A percentile compares a stretch with the other conserved stretches of the same genome.
phyloP scores from a whole-genome alignment of 2,329 filamentous ascomycete species.

The Apiospora arundinis region DNA sequence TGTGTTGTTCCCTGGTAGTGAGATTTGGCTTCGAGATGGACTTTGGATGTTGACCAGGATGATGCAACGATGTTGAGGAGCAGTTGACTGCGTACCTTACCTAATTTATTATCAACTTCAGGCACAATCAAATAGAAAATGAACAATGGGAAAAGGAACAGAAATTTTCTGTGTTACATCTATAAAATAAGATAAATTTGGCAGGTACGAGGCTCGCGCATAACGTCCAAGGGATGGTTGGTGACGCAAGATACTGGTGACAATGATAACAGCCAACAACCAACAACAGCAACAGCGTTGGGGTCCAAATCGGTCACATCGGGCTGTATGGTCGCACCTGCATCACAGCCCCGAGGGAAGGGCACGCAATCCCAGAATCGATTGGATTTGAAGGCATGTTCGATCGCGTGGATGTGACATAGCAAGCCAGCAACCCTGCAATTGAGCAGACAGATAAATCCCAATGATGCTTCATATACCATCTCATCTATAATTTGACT shows the following conservation, averaged over 20 bases:
- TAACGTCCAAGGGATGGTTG: background rate
- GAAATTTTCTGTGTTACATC: too few species aligned
- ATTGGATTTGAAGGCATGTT: background rate
- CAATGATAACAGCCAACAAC: background rate
- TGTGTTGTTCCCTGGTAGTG: background rate
- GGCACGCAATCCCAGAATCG: background rate
- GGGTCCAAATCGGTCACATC: background rate
- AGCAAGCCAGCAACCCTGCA: background rate
- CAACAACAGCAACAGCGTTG: background rate
- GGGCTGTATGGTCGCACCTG: background rate
- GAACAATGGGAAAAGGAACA: too few species aligned
- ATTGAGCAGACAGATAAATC: background rate
- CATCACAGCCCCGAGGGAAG: background rate
- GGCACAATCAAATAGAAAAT: too few species aligned
- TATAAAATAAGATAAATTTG: background rate
- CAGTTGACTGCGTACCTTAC: too few species aligned
- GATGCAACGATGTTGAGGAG: background rate
- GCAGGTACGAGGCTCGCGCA: background rate
- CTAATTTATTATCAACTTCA: too few species aligned
- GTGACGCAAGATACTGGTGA: background rate
- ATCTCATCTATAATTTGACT: too few species aligned
- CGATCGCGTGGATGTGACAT: background rate
- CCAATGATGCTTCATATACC: too few species aligned
- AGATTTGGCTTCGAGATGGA: too few species aligned
- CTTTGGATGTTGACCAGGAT: background rate